Percentiles rank a stretch among this genome's conserved stretches.
phyloP scores from a whole-genome alignment of 495 filamentous ascomycete species.

The Astrocystis sublimbata region DNA sequence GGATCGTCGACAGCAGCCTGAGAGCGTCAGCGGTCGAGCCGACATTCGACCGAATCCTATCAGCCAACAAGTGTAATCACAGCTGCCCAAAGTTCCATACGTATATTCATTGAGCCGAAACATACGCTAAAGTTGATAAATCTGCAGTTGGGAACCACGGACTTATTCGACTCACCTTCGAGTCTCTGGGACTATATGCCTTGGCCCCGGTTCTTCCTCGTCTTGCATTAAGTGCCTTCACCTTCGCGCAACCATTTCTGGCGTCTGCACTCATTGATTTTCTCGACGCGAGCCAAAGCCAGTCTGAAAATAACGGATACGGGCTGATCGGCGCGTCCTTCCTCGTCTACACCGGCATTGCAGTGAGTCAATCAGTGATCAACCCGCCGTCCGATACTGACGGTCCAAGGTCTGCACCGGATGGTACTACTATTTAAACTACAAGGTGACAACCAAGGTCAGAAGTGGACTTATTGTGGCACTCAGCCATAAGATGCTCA shows the following conservation, averaged over 20 bases:
- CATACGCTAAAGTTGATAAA: background rate
- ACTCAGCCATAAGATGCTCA: slow-evolving; percentile 42
- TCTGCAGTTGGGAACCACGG: background rate
- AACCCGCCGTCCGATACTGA: background rate
- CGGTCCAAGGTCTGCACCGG: slow-evolving; percentile 37
- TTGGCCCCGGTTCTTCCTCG: slow-evolving; percentile 48
- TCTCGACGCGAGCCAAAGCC: slow-evolving; percentile 36
- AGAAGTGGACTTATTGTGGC: slow-evolving; percentile 51
- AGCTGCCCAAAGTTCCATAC: background rate
- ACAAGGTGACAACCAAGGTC: slow-evolving; percentile 55
- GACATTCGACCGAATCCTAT: background rate
- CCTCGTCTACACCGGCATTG: slow-evolving; percentile 56
- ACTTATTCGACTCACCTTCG: slow-evolving; percentile 7
- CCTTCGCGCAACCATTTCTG: slow-evolving; percentile 56
- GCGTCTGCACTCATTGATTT: slow-evolving; percentile 47
- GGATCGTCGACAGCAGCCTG: slow-evolving; percentile 3
- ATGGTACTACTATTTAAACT: slow-evolving; percentile 52
- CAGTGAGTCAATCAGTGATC: slow-evolving; percentile 23
- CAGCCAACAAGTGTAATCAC: slow-evolving; percentile 2
- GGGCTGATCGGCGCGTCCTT: slow-evolving; percentile 57
- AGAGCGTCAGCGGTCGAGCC: background rate
- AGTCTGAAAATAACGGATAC: slow-evolving; percentile 49
- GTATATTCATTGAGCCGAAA: background rate
- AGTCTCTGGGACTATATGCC: background rate
- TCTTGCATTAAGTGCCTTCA: slow-evolving; percentile 51